Evolutionary conservation across 495 filamentous ascomycete genomes (phyloP), one percentile per base, ranked within the genome.

Genomic region (Sporormia fimetaria): DNA sequence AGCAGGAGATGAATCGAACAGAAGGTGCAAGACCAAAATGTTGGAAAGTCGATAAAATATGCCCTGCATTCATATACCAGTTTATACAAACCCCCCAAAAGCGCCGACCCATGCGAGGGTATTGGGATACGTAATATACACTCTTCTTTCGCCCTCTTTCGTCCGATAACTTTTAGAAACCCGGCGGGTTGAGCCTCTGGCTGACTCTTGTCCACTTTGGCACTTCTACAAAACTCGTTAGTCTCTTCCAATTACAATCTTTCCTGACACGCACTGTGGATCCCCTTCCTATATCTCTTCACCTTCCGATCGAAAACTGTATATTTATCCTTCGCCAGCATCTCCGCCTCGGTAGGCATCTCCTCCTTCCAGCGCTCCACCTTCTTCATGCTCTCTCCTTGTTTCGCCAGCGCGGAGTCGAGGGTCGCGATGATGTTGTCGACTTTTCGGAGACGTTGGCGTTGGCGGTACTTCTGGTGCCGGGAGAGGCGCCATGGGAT

Each of bases 311-410:
- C 87, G 66, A 96, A 98, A 47, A 98, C 78, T 15, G 87, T 94
- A 67, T 98, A 98, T 63, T 98, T 98, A 64, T 98, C 90, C 62
- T 76, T 81, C 30, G 90, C 78, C 59, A 92, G 60, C 90, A 98
- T 98, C 69, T 96, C 86, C 60, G 75, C 74, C 73, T 98, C 90
- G 21, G 75, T 81, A 15, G 90, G 90, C 90, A 98, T 98, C 64
- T 93, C 85, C 37, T 65, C 67, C 64, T 85, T 93, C 90, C 90
- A 98, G 50, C 76, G 67, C 61, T 87, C 76, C 40, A 98, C 64
- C 21, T 80, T 69, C 60, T 80, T 81, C 24, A 81, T 65, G 3
- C 34, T 47, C 37, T 47, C 6, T 3, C 47, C 46, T 33, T 45
- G 27, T 57, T 79, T 83, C 17, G 70, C 63, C 12, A 96, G 69